Conservation (phyloP, 345 rosid genomes). For the Acer negundo region DNA sequence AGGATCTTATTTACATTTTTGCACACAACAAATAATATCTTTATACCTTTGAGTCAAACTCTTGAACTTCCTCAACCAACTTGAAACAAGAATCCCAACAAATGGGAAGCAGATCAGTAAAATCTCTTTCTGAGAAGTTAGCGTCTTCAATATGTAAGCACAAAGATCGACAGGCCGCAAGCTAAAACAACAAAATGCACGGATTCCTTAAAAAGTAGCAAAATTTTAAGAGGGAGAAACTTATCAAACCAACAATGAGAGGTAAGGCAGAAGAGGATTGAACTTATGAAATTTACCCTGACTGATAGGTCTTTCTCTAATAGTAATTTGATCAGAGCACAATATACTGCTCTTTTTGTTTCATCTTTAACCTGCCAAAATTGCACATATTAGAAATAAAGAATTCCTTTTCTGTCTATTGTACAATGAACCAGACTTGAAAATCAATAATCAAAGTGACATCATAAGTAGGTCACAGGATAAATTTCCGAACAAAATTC, state of each 20-base stretch:
- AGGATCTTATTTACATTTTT: neutral
- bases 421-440: neutral
- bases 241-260: conserved; percentile 3
- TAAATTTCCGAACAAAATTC: neutral
- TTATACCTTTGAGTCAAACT: conserved; percentile 94
- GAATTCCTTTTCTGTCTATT: conserved; percentile 5
- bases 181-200: conserved; percentile 50
- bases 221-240: conserved; percentile 6
- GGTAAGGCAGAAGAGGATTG: neutral
- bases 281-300: conserved; percentile 54
- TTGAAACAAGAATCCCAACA: conserved; percentile 93
- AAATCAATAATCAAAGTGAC: conserved; percentile 13
- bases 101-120: conserved; percentile 83
- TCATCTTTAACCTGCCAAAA: conserved; percentile 82
- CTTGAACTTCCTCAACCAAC: conserved; percentile 90
- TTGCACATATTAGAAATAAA: conserved; percentile 30
- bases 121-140: conserved; percentile 72
- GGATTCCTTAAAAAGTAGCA: conserved; percentile 24
- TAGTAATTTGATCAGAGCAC: conserved; percentile 81
- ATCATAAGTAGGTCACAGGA: neutral
- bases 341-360: conserved; percentile 86
- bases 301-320: conserved; percentile 86
- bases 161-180: conserved; percentile 96
- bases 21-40: neutral
- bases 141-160: conserved; percentile 95